A percentile compares a stretch with the other conserved stretches of the same genome.
Evolutionary conservation across 1,139 yeast species (phyloP).

Genomic region (Sugiyamaella castrensis): DNA sequence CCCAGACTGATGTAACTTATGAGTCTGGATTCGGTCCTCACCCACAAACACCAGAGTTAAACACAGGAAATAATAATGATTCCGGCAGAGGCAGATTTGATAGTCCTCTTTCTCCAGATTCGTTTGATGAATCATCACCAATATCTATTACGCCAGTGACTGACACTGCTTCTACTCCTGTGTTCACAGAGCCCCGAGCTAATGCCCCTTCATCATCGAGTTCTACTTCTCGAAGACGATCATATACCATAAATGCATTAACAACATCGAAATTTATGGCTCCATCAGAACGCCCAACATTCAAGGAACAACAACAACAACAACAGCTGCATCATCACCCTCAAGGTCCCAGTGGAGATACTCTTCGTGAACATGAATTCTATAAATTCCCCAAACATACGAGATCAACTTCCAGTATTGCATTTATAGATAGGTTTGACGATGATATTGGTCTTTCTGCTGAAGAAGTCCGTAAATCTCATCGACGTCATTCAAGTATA

Average conservation of each 20-base stretch:
- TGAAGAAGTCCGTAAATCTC: constrained; percentile 18
- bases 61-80: not conserved
- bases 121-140: not conserved
- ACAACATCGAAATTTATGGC: constrained; percentile 2
- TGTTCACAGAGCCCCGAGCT: not conserved
- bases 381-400: constrained; percentile 18
- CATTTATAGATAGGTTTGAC: constrained; percentile 7
- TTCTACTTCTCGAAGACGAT: constrained; percentile 2
- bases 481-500: constrained; percentile 25
- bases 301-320: not conserved
- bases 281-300: no score
- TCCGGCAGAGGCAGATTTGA: not conserved
- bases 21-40: constrained; percentile 12
- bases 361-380: constrained; percentile 17
- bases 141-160: not conserved
- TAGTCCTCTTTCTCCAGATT: not conserved
- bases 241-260: constrained; percentile 8
- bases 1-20: no score
- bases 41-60: constrained; percentile 11
- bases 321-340: constrained; percentile 17
- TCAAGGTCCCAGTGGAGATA: constrained; percentile 23
- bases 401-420: constrained; percentile 21
- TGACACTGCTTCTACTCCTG: not conserved
- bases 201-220: not conserved
- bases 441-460: constrained; percentile 11